phyloP scores from a whole-genome alignment of 805 yeast genomes.

The Groenewaldozyma tartarivorans region DNA sequence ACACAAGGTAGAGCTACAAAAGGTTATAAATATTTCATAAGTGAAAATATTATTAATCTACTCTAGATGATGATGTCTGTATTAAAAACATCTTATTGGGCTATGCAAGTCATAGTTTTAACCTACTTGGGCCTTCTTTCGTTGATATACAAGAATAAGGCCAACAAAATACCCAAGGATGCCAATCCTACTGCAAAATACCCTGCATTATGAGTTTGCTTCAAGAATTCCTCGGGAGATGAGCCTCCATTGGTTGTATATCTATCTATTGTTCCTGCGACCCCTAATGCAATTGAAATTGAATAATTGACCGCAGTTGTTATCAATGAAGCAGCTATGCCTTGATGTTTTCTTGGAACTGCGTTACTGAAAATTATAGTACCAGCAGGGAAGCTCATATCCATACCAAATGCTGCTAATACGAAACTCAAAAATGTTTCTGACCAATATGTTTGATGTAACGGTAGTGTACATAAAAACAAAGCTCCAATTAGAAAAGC shows the following conservation, averaged over 20 bases:
- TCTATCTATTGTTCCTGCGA: constrained; percentile 56
- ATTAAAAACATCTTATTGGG: too few species aligned
- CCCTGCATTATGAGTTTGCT: constrained; percentile 47
- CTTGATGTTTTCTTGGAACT: constrained; percentile 58
- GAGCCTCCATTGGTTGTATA: constrained; percentile 25
- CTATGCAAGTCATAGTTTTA: too few species aligned
- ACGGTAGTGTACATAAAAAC: constrained; percentile 47
- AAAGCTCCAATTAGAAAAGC: constrained; percentile 48
- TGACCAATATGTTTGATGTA: constrained; percentile 49
- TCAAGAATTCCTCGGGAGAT: constrained; percentile 16
- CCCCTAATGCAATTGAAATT: constrained; percentile 58
- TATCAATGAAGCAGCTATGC: constrained; percentile 68
- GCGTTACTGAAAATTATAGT: constrained; percentile 51
- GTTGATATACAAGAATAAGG: neutral
- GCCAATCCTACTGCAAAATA: constrained; percentile 57
- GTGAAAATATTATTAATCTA: too few species aligned
- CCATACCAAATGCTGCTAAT: constrained; percentile 65
- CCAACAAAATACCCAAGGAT: constrained; percentile 34
- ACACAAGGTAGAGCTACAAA: too few species aligned
- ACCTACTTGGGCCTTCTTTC: too few species aligned
- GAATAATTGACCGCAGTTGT: constrained; percentile 66
- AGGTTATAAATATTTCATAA: too few species aligned
- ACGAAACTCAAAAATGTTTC: constrained; percentile 47
- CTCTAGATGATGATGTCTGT: too few species aligned
- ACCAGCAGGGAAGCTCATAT: constrained; percentile 67